Evolutionary conservation across 2,329 filamentous ascomycete genomes (phyloP).

Genomic region (Sporothrix mexicana): DNA sequence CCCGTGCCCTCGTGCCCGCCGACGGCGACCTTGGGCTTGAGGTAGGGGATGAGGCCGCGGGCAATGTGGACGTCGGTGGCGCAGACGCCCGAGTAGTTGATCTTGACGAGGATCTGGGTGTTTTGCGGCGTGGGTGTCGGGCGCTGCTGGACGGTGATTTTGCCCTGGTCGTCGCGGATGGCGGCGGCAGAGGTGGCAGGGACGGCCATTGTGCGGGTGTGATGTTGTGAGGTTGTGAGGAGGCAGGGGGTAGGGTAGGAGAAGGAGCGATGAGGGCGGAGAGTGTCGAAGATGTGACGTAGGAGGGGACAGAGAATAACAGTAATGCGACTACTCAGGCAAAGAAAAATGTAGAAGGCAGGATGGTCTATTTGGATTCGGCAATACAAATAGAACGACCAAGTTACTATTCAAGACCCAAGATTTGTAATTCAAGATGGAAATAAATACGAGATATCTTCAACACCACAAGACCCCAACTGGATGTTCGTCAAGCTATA

Average conservation of each 20-base stretch:
- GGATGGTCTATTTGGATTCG: no score
- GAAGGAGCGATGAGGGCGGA: no score
- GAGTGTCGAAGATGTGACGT: background rate
- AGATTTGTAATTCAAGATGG: background rate
- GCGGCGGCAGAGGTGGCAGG: constrained; percentile 38
- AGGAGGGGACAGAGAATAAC: background rate
- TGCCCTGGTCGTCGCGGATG: constrained; percentile 45
- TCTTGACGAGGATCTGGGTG: constrained; percentile 30
- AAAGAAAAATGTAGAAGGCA: background rate
- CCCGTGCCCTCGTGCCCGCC: constrained; percentile 33
- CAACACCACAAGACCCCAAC: background rate
- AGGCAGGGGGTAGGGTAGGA: no score
- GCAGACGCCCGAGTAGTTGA: constrained; percentile 32
- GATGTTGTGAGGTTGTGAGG: no score
- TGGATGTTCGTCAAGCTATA: constrained; percentile 11
- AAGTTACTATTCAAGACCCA: background rate
- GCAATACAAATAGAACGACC: background rate
- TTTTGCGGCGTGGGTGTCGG: constrained; percentile 24
- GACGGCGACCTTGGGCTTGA: constrained; percentile 28
- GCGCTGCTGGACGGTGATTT: constrained; percentile 28
- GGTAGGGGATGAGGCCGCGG: constrained; percentile 32
- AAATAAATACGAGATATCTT: background rate
- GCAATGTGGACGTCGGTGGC: constrained; percentile 31
- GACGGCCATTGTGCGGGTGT: constrained; percentile 35
- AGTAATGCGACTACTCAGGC: no score